Evolutionary conservation across 192 early-diverging fungal species (phyloP).

Genomic region (Coemansia sp.): DNA sequence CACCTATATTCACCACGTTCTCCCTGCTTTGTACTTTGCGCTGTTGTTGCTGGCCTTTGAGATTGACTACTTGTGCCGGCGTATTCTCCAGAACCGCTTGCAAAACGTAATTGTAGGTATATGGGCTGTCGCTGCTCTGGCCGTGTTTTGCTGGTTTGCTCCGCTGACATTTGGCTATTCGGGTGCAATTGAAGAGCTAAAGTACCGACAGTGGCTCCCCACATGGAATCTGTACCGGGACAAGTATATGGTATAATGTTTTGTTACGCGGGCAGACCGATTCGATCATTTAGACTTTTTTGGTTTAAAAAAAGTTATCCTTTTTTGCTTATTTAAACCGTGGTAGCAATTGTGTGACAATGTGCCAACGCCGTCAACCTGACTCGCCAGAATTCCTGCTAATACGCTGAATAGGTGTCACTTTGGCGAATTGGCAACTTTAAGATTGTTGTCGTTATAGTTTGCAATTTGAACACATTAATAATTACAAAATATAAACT

Average conservation of each 20-base stretch:
- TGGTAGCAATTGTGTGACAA: background rate
- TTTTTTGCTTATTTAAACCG: too few species aligned
- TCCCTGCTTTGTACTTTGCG: constrained; percentile 80
- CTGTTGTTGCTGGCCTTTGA: constrained; percentile 73
- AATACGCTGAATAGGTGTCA: too few species aligned
- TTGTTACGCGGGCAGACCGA: too few species aligned
- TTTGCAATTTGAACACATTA: too few species aligned
- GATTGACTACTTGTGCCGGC: constrained; percentile 63
- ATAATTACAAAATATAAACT: too few species aligned
- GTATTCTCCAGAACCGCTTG: constrained; percentile 52
- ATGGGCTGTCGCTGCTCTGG: constrained; percentile 23
- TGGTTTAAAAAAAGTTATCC: background rate
- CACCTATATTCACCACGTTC: constrained; percentile 90
- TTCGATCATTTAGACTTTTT: background rate
- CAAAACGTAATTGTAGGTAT: constrained; percentile 46
- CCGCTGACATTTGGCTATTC: constrained; percentile 75
- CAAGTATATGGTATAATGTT: constrained; percentile 11
- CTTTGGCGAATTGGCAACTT: too few species aligned
- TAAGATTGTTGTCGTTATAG: too few species aligned
- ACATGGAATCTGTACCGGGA: constrained; percentile 29
- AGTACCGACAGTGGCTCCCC: constrained; percentile 47
- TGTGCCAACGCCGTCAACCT: background rate
- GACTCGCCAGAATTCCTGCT: too few species aligned
- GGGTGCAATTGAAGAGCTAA: constrained; percentile 32
- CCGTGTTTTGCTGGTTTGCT: constrained; percentile 64